These are phyloP conservation scores for Chytridium lagenaria DNA, from an alignment of 371 early-diverging fungal species.

Conservation along the genomic window DNA sequence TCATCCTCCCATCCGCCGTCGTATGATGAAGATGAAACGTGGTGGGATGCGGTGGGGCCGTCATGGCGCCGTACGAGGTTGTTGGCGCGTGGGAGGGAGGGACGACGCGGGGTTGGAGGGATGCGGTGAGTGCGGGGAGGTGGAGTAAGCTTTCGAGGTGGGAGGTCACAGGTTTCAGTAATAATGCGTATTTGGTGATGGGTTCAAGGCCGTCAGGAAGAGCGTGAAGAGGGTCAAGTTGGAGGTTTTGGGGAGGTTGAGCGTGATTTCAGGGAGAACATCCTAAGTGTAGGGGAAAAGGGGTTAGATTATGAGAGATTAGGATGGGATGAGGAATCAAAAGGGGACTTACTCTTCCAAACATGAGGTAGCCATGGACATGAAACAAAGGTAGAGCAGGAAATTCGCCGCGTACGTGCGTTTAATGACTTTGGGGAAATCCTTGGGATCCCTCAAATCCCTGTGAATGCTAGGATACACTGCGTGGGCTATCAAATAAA, in stretches of 20 bases:
- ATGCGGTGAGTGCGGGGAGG: slow-evolving; percentile 15
- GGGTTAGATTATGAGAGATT: not conserved
- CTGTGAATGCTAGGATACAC: slow-evolving; percentile 72
- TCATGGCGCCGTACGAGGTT: no score
- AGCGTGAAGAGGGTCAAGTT: slow-evolving; percentile 62
- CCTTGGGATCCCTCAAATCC: slow-evolving; percentile 63
- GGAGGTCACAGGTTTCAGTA: slow-evolving; percentile 65
- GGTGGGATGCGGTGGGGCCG: slow-evolving; percentile 11
- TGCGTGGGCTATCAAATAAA: slow-evolving; percentile 57
- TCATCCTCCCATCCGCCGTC: not conserved
- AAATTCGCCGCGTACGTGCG: slow-evolving; percentile 58
- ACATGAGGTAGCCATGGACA: slow-evolving; percentile 75
- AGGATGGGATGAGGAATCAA: slow-evolving; percentile 8
- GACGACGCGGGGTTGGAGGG: not conserved
- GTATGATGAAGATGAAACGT: not conserved
- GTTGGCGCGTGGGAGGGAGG: slow-evolving; percentile 1
- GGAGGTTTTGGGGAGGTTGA: slow-evolving; percentile 64
- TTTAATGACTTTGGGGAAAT: slow-evolving; percentile 63
- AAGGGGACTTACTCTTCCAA: slow-evolving; percentile 59
- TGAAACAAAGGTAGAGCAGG: slow-evolving; percentile 58
- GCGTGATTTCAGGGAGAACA: slow-evolving; percentile 64
- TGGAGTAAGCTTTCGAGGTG: slow-evolving; percentile 53
- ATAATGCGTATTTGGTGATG: slow-evolving; percentile 71
- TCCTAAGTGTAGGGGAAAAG: slow-evolving; percentile 4
- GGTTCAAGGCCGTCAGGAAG: slow-evolving; percentile 73